Evolutionary conservation across 1,284 basidiomycete species (phyloP).

Genomic region (Clitocybe nebularis): DNA sequence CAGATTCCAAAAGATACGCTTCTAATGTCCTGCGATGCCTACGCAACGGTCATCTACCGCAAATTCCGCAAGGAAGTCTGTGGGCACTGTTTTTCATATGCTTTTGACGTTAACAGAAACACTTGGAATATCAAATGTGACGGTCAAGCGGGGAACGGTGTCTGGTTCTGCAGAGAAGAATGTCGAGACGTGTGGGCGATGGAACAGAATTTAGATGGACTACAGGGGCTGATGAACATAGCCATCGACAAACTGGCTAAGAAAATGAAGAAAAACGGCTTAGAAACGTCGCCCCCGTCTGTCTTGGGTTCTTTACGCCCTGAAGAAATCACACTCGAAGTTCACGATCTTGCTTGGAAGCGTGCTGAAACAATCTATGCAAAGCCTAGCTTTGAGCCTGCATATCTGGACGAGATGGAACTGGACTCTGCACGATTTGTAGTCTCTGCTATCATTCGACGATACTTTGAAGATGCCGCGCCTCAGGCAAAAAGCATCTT

Average conservation of each 20-base stretch:
- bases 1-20: slow-evolving; percentile 37
- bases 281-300: background rate
- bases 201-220: slow-evolving; percentile 27
- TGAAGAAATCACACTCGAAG: slow-evolving; percentile 23
- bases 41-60: slow-evolving; percentile 45
- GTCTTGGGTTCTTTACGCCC: slow-evolving; percentile 10
- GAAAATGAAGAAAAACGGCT: slow-evolving; percentile 24
- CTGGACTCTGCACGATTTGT: slow-evolving; percentile 50
- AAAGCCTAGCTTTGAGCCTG: slow-evolving; percentile 9
- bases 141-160: slow-evolving; percentile 24
- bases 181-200: slow-evolving; percentile 46
- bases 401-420: slow-evolving; percentile 43
- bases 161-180: slow-evolving; percentile 51
- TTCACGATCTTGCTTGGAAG: slow-evolving; percentile 34
- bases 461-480: slow-evolving; percentile 30
- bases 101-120: slow-evolving; percentile 40
- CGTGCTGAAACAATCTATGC: slow-evolving; percentile 18
- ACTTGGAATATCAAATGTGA: slow-evolving; percentile 41
- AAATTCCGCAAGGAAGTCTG: slow-evolving; percentile 64
- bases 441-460: slow-evolving; percentile 40
- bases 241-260: slow-evolving; percentile 32
- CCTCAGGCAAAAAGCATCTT: slow-evolving; percentile 16
- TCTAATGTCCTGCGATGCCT: slow-evolving; percentile 37
- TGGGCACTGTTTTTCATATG: slow-evolving; percentile 57
- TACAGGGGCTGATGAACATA: slow-evolving; percentile 27